Evolutionary conservation across 2,329 filamentous ascomycete genomes (phyloP), one percentile per base, ranked within the genome.

Genomic region (Fusarium oxysporum): DNA sequence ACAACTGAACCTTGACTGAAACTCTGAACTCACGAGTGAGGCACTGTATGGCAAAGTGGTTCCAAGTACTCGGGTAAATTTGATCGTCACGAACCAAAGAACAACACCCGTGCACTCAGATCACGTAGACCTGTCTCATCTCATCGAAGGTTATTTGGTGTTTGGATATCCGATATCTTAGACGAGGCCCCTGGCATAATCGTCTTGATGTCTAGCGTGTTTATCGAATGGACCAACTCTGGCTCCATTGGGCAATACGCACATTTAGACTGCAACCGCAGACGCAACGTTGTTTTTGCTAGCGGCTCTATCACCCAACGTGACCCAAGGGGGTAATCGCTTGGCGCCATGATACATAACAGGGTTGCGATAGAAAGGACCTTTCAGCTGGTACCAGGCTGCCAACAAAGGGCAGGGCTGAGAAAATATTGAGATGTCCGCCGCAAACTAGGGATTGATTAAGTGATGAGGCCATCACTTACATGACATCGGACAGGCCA

Each of bases 261-360:
- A 37, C 35, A 38, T 45, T 53, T 44, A 65, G 41, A 70, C 51
- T 70, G 58, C 32, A 73, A 62, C 61, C 61, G 70, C 55, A 67
- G 70, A 66, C 60, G 70, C 62, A 71, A 73, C 66, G 66, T 71
- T 71, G 66, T 70, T 60, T 66, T 59, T 53, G 66, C 66, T 73
- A 68, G 70, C 71, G 70, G 66, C 70, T 65, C 51, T 71, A 30
- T 25, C 44, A 50, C 51, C 50, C 43, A 65, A 45, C 51, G 56
- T 61, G 62, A 47, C 45, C 53, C 35, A 38, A 71, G 62, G 37
- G 65, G 47, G 58, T 43, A 73, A 53, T 59, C 41, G 37, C 61
- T 59, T 64, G 32, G 54, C 66, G 62, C 62, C 40, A 71, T 59
- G 28, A 40, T 47, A 57, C 35, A 32, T 53, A 57, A 40, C 66